A percentile compares a stretch with the other conserved stretches of the same genome.
phyloP scores from a whole-genome alignment of 805 yeast species.

The Starmerella apis region DNA sequence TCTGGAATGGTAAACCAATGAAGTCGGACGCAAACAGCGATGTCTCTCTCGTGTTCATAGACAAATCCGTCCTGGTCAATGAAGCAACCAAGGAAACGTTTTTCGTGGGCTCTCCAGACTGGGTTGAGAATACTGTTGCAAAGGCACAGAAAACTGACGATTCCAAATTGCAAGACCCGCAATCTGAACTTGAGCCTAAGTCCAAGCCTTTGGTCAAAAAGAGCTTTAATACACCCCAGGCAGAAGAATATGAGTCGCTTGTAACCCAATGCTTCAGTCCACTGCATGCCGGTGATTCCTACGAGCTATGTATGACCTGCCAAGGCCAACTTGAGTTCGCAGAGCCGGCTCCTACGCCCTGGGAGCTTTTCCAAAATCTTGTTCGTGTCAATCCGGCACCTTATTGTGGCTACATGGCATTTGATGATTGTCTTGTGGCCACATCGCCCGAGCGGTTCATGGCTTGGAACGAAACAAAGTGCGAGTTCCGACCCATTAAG shows the following conservation, averaged over 20 bases:
- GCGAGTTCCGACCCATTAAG: conserved; percentile 88
- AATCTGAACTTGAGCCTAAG: too few species aligned
- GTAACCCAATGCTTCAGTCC: conserved; percentile 57
- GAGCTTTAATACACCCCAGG: not conserved
- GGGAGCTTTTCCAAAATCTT: conserved; percentile 71
- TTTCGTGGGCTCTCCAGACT: conserved; percentile 16
- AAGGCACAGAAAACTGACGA: not conserved
- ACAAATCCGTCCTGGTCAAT: conserved; percentile 17
- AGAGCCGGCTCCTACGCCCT: conserved; percentile 37
- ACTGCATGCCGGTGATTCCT: conserved; percentile 74
- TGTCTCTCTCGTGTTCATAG: conserved; percentile 23
- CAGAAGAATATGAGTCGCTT: conserved; percentile 41
- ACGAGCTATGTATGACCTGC: conserved; percentile 83
- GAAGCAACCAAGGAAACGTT: conserved; percentile 6
- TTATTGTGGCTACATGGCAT: conserved; percentile 68
- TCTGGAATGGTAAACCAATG: not conserved
- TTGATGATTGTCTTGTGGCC: conserved; percentile 58
- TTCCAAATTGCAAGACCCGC: not conserved
- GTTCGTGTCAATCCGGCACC: conserved; percentile 81
- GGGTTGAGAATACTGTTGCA: conserved; percentile 2
- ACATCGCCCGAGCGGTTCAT: conserved; percentile 93
- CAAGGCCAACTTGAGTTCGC: conserved; percentile 54
- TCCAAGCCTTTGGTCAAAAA: not conserved
- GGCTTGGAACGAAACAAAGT: conserved; percentile 51
- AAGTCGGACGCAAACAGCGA: conserved; percentile 23